Evolutionary conservation across 208 protist species (phyloP), one percentile per base, ranked within the genome.

Genomic region (Crithidia bombi): DNA sequence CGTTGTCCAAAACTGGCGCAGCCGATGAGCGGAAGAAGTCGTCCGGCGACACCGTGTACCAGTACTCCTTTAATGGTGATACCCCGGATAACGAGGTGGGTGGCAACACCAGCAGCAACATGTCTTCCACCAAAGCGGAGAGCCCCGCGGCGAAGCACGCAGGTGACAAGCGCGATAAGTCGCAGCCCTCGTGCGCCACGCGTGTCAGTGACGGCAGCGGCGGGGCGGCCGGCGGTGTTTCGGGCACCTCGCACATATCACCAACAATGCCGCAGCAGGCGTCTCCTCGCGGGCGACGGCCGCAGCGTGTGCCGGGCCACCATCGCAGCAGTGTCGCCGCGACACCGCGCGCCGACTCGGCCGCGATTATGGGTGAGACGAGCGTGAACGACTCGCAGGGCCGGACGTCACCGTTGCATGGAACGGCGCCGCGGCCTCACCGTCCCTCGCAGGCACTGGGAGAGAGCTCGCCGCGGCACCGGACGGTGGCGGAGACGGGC

Each of bases 51-150:
- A 54, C 23, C 0, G 21, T 15, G 4, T 68, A 65, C 49, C 69
- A 49, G 14, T 55, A 58, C 44, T 39, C 44, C 21, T 58, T 58
- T 35, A 65, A 69, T 17, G 69, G 47, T 21, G 57, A 72, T 21
- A 39, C 51, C 2, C 51, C 35, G 2, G 65, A 77, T 23, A 54
- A 65, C 38, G 65, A 74, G 43, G 57, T 56, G 19, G 69, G 69
- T 30, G 55, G 69, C 28, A 75, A 50, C 35, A 76, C 65, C 4
- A 81, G 69, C 64, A 76, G 75, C 58, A 69, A 76, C 69, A 38
- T 65, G 11, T 75, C 75, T 9, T 76, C 69, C 43, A 64, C 69
- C 6, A 67, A 65, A 28, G 65, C 41, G 21, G 61, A 80, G 46
- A 64, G 44, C 17, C 49, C 47, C 1, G 49, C 56, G 19, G 28